Evolutionary conservation across 192 early-diverging fungal genomes (phyloP), one percentile per base, ranked within the genome.

Genomic region (Coemansia sp.): DNA sequence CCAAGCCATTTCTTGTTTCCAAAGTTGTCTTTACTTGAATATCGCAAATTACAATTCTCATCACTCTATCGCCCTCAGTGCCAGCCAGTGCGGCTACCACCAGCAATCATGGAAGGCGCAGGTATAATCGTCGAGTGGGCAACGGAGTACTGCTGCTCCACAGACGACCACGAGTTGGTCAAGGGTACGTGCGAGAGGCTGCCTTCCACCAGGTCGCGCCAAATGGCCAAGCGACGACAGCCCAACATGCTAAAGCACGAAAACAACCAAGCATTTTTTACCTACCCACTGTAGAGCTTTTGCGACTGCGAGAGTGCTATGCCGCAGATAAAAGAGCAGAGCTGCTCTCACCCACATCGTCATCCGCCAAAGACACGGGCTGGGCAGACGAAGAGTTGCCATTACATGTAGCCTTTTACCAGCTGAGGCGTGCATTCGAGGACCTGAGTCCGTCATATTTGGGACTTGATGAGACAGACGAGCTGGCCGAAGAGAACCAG

Each of bases 51-150:
- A n/a, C n/a, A n/a, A n/a, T n/a, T n/a, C n/a, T n/a, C n/a, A n/a
- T n/a, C n/a, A n/a, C n/a, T n/a, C n/a, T n/a, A n/a, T n/a, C n/a
- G n/a, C n/a, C n/a, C n/a, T n/a, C n/a, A n/a, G n/a, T n/a, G n/a
- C n/a, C n/a, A n/a, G n/a, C n/a, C n/a, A n/a, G n/a, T n/a, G n/a
- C n/a, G n/a, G n/a, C n/a, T n/a, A 10, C 7, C 2, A 17, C 4
- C 30, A 8, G 9, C 9, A 8, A 8, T 8, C 9, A 47, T 56
- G 54, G 22, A 41, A 10, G 19, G 14, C 21, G 23, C 39, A 23
- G 37, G 39, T 37, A 2, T 51, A 21, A 37, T 75, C n/a, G 33
- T 68, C 26, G 61, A 68, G 34, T 75, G 71, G 71, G 65, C 65
- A 26, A 53, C 49, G 21, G 56, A 75, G 56, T 68, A 55, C 38